Percentiles rank a stretch among this genome's conserved stretches.
phyloP scores from a whole-genome alignment of 2,329 filamentous ascomycete species.

The Stachybotrys echinatus region DNA sequence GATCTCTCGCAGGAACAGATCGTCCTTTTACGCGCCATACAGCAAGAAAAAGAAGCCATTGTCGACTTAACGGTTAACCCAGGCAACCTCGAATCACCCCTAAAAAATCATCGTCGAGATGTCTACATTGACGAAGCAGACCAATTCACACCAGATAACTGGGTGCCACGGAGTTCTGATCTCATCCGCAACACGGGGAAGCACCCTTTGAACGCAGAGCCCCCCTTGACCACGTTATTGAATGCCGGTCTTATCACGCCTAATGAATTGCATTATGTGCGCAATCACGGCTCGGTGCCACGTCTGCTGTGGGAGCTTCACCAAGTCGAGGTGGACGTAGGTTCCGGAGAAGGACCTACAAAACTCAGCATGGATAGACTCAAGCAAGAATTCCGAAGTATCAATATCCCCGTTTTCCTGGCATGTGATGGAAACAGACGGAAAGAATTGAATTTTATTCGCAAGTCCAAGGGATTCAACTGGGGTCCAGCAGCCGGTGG shows the following conservation, averaged over 20 bases:
- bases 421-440: conserved; percentile 45
- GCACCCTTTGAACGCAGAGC: conserved; percentile 47
- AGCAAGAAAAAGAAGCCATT: conserved; percentile 38
- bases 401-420: conserved; percentile 42
- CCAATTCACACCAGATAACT: conserved; percentile 47
- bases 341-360: conserved; percentile 25
- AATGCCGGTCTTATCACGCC: conserved; percentile 44
- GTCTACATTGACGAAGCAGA: conserved; percentile 25
- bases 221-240: conserved; percentile 33
- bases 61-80: conserved; percentile 23
- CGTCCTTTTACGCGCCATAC: conserved; percentile 31
- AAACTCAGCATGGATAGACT: conserved; percentile 35
- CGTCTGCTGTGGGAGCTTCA: conserved; percentile 44
- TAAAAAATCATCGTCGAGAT: too few relatives aligned
- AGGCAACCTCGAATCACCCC: conserved; percentile 3
- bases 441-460: conserved; percentile 47
- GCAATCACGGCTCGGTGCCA: conserved; percentile 49
- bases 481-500: conserved; percentile 39
- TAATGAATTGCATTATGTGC: conserved; percentile 44
- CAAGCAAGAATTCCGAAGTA: conserved; percentile 32
- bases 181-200: conserved; percentile 47
- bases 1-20: conserved; percentile 34
- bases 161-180: conserved; percentile 40
- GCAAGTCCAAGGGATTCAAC: conserved; percentile 41
- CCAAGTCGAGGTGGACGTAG: conserved; percentile 32